Evolutionary conservation across 2,329 filamentous ascomycete genomes (phyloP).

Genomic region (Alternaria viburni): DNA sequence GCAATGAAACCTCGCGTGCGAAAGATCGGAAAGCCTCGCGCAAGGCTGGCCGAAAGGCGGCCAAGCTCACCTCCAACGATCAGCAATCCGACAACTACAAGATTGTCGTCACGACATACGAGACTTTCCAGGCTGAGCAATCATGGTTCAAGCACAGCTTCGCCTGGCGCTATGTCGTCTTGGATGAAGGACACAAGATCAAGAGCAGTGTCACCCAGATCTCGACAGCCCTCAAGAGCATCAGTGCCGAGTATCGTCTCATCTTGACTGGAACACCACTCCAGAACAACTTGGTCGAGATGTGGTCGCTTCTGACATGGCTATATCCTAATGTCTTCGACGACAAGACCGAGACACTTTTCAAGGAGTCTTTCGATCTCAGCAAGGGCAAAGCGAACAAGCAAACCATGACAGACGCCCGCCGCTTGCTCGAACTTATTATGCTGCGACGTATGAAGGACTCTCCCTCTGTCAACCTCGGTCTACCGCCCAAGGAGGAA

Average conservation of each 20-base stretch:
- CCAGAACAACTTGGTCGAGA: conserved; percentile 64
- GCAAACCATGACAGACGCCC: conserved; percentile 60
- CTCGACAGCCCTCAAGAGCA: conserved; percentile 50
- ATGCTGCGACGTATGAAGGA: conserved; percentile 67
- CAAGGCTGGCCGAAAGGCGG: conserved; percentile 63
- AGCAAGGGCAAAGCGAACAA: conserved; percentile 61
- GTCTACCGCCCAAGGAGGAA: conserved; percentile 64
- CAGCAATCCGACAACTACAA: conserved; percentile 40
- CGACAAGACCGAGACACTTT: conserved; percentile 56
- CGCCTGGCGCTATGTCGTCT: conserved; percentile 99
- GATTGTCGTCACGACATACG: conserved; percentile 91
- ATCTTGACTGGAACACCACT: conserved; percentile 63
- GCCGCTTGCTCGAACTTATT: conserved; percentile 61
- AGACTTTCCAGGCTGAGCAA: conserved; percentile 98
- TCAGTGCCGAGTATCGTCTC: conserved; percentile 57
- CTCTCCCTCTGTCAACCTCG: conserved; percentile 60
- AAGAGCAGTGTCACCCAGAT: conserved; percentile 72
- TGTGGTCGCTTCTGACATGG: conserved; percentile 65
- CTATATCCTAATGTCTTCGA: conserved; percentile 65
- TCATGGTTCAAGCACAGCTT: conserved; percentile 89
- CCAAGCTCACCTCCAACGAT: conserved; percentile 36
- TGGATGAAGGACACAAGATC: conserved; percentile 99
- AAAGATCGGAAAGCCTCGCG: conserved; percentile 90
- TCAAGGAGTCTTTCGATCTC: conserved; percentile 64
- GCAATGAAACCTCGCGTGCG: conserved; percentile 68